These are phyloP conservation scores for Lodderomyces pseudojiufengensis DNA, from an alignment of 1,139 yeast species.

Conservation along the genomic window DNA sequence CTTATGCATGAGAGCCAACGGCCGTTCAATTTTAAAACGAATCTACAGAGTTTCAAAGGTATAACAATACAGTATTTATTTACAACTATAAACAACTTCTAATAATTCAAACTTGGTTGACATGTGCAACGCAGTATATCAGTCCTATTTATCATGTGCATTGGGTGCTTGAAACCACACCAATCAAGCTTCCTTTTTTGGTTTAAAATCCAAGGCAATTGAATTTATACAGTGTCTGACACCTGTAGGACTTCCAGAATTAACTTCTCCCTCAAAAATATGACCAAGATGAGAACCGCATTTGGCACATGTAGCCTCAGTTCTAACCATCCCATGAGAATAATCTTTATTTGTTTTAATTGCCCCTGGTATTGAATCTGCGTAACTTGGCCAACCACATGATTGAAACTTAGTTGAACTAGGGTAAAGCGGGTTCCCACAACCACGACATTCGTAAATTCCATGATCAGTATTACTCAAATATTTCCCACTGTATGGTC, in stretches of 20 bases:
- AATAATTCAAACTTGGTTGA: no score
- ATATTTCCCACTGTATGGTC: constrained; percentile 76
- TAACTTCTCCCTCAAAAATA: constrained; percentile 93
- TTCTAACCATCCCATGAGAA: constrained; percentile 71
- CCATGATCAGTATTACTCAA: constrained; percentile 52
- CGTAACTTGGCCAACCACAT: constrained; percentile 99
- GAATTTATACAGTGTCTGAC: constrained; percentile 95
- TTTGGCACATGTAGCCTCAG: constrained; percentile 81
- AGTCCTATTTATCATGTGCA: no score
- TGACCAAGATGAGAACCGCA: constrained; percentile 97
- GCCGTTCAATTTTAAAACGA: no score
- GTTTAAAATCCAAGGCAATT: constrained; percentile 62
- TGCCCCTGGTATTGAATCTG: constrained; percentile 81
- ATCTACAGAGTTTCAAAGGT: no score
- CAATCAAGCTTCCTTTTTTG: no score
- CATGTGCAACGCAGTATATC: no score
- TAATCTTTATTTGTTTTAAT: constrained; percentile 58
- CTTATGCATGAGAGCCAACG: no score
- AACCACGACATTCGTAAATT: constrained; percentile 79
- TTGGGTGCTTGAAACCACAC: no score
- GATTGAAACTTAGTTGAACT: constrained; percentile 81
- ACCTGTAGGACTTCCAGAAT: constrained; percentile 83
- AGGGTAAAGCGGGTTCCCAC: constrained; percentile 72
- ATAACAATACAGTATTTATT: no score
- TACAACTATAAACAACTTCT: no score